Evolutionary conservation across 169 alveolate species (phyloP).

Genomic region (Blepharisma undulans): DNA sequence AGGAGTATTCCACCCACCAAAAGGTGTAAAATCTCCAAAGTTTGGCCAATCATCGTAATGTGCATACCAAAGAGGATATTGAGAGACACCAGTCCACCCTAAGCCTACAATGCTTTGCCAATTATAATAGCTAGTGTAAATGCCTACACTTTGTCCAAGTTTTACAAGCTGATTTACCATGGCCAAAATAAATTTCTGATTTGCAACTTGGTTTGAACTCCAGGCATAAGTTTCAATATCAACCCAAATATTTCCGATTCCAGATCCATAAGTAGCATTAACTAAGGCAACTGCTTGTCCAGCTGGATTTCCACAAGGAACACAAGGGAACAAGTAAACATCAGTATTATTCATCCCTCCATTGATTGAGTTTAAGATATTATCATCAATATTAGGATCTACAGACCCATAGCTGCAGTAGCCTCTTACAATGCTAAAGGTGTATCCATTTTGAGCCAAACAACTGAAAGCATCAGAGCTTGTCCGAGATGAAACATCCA

Average conservation of each 20-base stretch:
- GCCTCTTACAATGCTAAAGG: slow-evolving; percentile 69
- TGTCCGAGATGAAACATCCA: slow-evolving; percentile 51
- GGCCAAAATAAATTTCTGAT: slow-evolving; percentile 50
- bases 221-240: slow-evolving; percentile 69
- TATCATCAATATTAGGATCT: slow-evolving; percentile 51
- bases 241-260: slow-evolving; percentile 59
- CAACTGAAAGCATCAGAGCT: slow-evolving; percentile 44
- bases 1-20: slow-evolving; percentile 73
- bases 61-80: slow-evolving; percentile 70
- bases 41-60: slow-evolving; percentile 62
- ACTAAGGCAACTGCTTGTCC: slow-evolving; percentile 28
- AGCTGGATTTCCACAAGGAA: slow-evolving; percentile 24
- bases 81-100: slow-evolving; percentile 46
- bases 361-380: slow-evolving; percentile 48
- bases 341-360: slow-evolving; percentile 62
- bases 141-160: slow-evolving; percentile 48
- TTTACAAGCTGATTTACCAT: slow-evolving; percentile 45
- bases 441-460: slow-evolving; percentile 47
- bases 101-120: slow-evolving; percentile 72
- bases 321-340: slow-evolving; percentile 69
- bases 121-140: no score
- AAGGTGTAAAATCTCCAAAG: slow-evolving; percentile 52
- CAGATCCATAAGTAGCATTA: background rate
- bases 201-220: slow-evolving; percentile 45
- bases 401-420: slow-evolving; percentile 61